A percentile compares a stretch with the other conserved stretches of the same genome.
Conservation (phyloP, 2,329 filamentous ascomycete species). For the Ophiostoma ips region DNA sequence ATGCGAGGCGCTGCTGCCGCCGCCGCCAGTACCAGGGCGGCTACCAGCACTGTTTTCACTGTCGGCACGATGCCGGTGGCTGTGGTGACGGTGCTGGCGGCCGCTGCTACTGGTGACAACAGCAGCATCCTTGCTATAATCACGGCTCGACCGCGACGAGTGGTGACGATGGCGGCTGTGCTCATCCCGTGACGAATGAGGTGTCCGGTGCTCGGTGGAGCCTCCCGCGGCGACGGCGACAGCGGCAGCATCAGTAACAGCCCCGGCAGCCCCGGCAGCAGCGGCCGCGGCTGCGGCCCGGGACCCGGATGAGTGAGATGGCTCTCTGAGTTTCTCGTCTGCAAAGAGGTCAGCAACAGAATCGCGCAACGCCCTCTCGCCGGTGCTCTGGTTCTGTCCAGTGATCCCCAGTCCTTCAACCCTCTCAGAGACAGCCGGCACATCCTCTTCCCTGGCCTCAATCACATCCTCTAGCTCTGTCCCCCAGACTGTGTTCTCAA, state of each 20-base stretch:
- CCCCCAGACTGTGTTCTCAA: neutral
- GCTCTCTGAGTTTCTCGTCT: constrained; percentile 33
- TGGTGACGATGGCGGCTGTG: constrained; percentile 30
- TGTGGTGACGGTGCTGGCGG: constrained; percentile 15
- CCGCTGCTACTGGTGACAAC: constrained; percentile 3
- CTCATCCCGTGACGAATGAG: constrained; percentile 20
- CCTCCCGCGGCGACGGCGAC: neutral
- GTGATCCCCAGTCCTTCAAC: constrained; percentile 11
- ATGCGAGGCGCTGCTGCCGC: constrained; percentile 20
- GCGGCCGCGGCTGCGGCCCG: neutral
- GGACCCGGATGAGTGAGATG: constrained; percentile 11
- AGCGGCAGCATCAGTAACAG: neutral
- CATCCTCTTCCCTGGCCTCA: neutral
- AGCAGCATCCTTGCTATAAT: constrained; percentile 18
- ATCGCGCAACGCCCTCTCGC: constrained; percentile 27
- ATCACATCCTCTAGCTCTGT: constrained; percentile 15
- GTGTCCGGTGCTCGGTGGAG: constrained; percentile 11
- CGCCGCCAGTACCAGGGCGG: constrained; percentile 15
- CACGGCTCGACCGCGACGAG: constrained; percentile 22
- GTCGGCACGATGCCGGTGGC: constrained; percentile 16
- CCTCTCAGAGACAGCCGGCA: neutral
- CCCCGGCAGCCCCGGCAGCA: neutral
- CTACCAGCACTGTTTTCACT: constrained; percentile 17
- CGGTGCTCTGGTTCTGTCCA: constrained; percentile 16
- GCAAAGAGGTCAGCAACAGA: constrained; percentile 41